Conservation (phyloP, 495 filamentous ascomycete genomes). For the Penicillium dipodomyicola region DNA sequence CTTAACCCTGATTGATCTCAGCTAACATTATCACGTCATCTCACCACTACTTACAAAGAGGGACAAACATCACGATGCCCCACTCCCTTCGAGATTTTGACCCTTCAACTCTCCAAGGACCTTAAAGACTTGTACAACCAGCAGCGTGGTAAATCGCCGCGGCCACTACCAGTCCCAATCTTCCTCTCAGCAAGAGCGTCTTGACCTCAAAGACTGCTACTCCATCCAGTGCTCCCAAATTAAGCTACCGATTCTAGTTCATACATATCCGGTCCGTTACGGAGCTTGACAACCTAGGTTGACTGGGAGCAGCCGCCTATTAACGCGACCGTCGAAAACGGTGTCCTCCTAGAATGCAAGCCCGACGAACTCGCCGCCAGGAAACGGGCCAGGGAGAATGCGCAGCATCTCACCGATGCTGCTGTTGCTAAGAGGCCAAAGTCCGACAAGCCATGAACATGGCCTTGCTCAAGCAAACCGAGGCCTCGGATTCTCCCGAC, state of each 20-base stretch:
- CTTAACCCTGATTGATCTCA: background rate
- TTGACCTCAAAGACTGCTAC: background rate
- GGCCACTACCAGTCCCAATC: background rate
- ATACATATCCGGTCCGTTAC: background rate
- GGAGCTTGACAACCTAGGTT: background rate
- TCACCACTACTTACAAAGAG: background rate
- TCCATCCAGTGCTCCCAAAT: background rate
- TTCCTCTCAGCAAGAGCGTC: background rate
- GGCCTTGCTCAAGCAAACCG: background rate
- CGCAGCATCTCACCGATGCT: background rate
- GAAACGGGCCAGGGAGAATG: background rate
- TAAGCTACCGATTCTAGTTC: background rate
- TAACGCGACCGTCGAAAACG: background rate
- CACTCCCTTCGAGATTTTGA: background rate
- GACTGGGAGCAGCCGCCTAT: background rate
- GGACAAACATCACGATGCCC: background rate
- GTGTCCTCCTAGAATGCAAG: background rate
- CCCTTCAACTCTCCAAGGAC: background rate
- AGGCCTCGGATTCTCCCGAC: background rate
- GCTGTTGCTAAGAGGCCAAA: background rate
- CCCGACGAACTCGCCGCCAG: background rate
- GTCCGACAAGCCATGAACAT: background rate
- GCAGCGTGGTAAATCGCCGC: background rate
- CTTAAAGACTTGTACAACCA: background rate
- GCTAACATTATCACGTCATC: background rate